Base-by-base conservation (phyloP, 441 rosid species). In the Flueggea neowawraea region DNA sequence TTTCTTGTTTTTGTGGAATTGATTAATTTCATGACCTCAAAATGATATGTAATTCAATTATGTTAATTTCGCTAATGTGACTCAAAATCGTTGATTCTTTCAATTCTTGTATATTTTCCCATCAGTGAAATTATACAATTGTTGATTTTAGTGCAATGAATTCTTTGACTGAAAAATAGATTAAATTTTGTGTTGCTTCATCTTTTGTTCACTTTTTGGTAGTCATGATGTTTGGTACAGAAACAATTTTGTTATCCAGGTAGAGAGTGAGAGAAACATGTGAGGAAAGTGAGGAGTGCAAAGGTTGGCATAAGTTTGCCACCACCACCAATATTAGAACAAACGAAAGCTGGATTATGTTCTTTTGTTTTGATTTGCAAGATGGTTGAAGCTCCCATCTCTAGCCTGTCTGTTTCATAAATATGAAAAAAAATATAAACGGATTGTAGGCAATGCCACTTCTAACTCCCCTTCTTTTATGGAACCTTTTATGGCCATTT, bases 331-430 rank as follows among this genome's bases (percentile, higher is more conserved):
- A 67, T 22, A 49, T 3, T 66, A 8, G 41, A 36, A 55, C 47
- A 66, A 63, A 61, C 54, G 56, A 73, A 70, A 71, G 66, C 65
- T 71, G 71, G 82, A 66, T 76, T 70, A 69, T 74, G 69, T 74
- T 72, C 50, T 59, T 22, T 70, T 54, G 74, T 11, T 47, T 68
- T 70, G 54, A 69, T 60, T 62, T 65, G 53, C 67, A 54, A 70
- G 71, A 78, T 73, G 61, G 54, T 60, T 36, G 60, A 54, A 69
- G 58, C 66, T 64, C 3, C 33, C 52, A 16, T 60, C 48, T 58
- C 17, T 33, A 10, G 9, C 47, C 60, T 58, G 39, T 68, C 61
- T 58, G 67, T 59, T 61, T 51, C 75, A 60, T 60, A 69, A 67
- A 10, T 36, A 55, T 64, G 71, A 64, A 58, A 62, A n/a, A 39